A percentile compares a stretch with the other conserved stretches of the same genome.
Evolutionary conservation across 495 filamentous ascomycete species (phyloP).

Genomic region (Xylaria venustula): DNA sequence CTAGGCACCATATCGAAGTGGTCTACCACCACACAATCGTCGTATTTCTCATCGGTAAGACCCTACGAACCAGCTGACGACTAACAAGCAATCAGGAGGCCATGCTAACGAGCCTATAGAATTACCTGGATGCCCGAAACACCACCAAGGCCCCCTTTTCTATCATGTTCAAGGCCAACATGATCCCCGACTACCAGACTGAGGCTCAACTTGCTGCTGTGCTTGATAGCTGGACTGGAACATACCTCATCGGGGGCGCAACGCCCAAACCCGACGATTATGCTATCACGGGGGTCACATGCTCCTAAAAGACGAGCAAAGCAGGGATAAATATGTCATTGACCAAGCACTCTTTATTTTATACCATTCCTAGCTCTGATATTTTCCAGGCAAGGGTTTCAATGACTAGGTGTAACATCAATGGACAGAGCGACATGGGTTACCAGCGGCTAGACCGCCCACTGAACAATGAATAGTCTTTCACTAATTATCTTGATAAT

Average conservation of each 20-base stretch:
- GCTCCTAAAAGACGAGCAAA: neutral
- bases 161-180: constrained; percentile 1
- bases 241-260: constrained; percentile 3
- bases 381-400: neutral
- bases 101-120: neutral
- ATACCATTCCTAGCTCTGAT: too few species aligned
- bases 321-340: neutral
- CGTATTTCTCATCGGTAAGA: constrained; percentile 9
- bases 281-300: neutral
- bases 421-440: neutral
- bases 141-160: constrained; percentile 7
- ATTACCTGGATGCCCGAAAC: constrained; percentile 5
- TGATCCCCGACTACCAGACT: constrained; percentile 1
- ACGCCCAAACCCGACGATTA: neutral
- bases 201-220: neutral
- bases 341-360: too few species aligned
- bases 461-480: neutral
- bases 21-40: neutral
- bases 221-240: neutral
- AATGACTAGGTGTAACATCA: neutral
- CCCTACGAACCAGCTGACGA: too few species aligned
- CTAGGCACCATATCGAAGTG: constrained; percentile 7
- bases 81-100: neutral
- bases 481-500: neutral
- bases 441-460: too few species aligned